Evolutionary conservation across 2,329 filamentous ascomycete species (phyloP), one percentile per base, ranked within the genome.

Genomic region (Exophiala calicioides): DNA sequence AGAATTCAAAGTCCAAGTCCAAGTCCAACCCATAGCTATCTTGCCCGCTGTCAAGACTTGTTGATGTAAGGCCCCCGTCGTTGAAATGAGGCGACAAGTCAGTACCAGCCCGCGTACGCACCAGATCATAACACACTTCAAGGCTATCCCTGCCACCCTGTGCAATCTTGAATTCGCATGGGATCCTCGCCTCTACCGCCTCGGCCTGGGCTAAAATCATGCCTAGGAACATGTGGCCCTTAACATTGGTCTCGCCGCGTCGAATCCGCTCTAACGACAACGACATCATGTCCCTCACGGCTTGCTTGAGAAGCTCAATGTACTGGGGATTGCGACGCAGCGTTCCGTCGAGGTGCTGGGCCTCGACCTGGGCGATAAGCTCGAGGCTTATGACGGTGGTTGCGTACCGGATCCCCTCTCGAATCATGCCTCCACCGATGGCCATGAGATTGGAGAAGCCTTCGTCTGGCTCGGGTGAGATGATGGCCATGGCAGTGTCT

Each of bases 321-420:
- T 51, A 36, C 19, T 38, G 41, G 3, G 35, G 26, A 16, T 30
- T 43, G 15, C 44, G 41, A 15, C 44, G 19, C 23, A 54, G 29
- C 15, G 50, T 58, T 8, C 50, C 49, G 12, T 58, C 47, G 3
- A 31, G 36, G 10, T 13, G 30, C 31, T 42, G 35, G 3, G 2
- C 67, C 38, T 70, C 65, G 1, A 67, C 60, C 39, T 75, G 67
- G 0, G 70, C 64, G 29, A 75, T 58, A 4, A 78, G 65, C 51
- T 80, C 76, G 6, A 74, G 58, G 19, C 65, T 67, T 5, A 79
- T 62, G 1, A 68, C 68, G 34, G 74, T 66, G 1, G 71, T 58
- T 1, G 68, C 68, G 41, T 60, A 61, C 16, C 62, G 60, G 10
- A 61, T 60, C 21, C 67, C 62, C 12, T 67, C 60, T 5, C 63